These are phyloP conservation scores for Vanrija pseudolonga DNA, from an alignment of 1,284 basidiomycete species.

Conservation along the genomic window DNA sequence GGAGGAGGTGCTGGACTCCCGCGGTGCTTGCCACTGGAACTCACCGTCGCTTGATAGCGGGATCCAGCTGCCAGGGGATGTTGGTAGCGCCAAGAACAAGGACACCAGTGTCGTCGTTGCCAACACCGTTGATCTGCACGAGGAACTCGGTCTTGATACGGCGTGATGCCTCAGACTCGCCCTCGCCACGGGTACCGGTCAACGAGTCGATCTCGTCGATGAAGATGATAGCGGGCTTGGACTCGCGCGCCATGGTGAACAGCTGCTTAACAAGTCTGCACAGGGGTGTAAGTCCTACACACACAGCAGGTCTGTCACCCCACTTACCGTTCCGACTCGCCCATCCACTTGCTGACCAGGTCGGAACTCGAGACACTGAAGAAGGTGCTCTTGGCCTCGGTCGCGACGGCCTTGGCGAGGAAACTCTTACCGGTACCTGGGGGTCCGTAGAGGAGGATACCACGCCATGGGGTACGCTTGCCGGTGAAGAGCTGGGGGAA, in stretches of 20 bases:
- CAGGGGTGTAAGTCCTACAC: neutral
- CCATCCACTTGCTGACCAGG: slow-evolving; percentile 98
- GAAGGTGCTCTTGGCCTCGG: slow-evolving; percentile 98
- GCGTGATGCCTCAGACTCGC: slow-evolving; percentile 90
- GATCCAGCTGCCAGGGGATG: slow-evolving; percentile 95
- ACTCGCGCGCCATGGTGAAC: slow-evolving; percentile 93
- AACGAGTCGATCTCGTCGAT: slow-evolving; percentile 98
- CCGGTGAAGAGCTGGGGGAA: slow-evolving; percentile 98
- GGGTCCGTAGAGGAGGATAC: slow-evolving; percentile 93
- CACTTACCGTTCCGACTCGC: slow-evolving; percentile 86
- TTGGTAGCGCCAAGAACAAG: slow-evolving; percentile 99
- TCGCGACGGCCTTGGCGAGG: slow-evolving; percentile 96
- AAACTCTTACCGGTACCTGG: slow-evolving; percentile 91
- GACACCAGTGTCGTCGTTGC: slow-evolving; percentile 94
- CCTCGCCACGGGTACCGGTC: slow-evolving; percentile 90
- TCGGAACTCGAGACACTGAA: slow-evolving; percentile 95
- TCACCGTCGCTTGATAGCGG: slow-evolving; percentile 92
- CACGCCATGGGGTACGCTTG: slow-evolving; percentile 94
- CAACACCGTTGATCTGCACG: slow-evolving; percentile 93
- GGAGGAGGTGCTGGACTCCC: neutral
- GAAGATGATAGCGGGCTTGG: slow-evolving; percentile 97
- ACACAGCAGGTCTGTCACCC: neutral
- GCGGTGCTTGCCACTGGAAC: slow-evolving; percentile 20
- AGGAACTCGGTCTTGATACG: slow-evolving; percentile 98
- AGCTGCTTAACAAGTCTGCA: slow-evolving; percentile 88